These are phyloP conservation scores for Syzygium aromaticum DNA, from an alignment of 345 rosid genomes.

Conservation along the genomic window DNA sequence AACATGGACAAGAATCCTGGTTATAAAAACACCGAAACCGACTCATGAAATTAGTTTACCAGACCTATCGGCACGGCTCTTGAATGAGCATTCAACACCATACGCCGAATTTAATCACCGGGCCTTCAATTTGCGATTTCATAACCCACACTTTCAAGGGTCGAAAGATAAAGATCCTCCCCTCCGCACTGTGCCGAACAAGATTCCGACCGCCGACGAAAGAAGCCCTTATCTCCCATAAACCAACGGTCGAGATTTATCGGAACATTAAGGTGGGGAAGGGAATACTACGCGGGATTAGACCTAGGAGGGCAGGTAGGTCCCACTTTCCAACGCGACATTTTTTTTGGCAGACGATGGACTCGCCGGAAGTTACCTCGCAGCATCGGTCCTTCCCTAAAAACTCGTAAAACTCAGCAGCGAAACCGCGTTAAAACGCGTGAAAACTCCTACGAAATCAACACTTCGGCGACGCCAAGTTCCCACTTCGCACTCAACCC, in stretches of 20 bases:
- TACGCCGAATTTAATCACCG: no score
- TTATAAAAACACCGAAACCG: not conserved
- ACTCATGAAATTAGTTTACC: not conserved
- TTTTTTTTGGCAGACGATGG: not conserved
- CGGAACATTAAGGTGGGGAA: no score
- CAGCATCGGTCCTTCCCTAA: not conserved
- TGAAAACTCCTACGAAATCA: not conserved
- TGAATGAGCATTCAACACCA: not conserved
- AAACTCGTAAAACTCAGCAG: not conserved
- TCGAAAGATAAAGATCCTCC: no score
- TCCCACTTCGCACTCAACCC: not conserved
- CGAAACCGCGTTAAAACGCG: not conserved
- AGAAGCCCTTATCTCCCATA: no score
- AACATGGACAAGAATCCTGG: not conserved
- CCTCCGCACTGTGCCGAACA: no score
- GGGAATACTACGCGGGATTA: no score
- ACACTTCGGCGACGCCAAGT: not conserved
- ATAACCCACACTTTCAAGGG: no score
- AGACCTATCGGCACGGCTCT: not conserved
- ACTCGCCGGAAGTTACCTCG: not conserved
- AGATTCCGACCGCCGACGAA: no score
- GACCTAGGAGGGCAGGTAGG: no score
- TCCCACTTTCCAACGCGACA: no score
- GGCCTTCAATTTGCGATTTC: no score
- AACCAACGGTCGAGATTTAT: no score